Conservation (phyloP, 2,329 filamentous ascomycete genomes). For the Davidsoniella neocaledoniae region DNA sequence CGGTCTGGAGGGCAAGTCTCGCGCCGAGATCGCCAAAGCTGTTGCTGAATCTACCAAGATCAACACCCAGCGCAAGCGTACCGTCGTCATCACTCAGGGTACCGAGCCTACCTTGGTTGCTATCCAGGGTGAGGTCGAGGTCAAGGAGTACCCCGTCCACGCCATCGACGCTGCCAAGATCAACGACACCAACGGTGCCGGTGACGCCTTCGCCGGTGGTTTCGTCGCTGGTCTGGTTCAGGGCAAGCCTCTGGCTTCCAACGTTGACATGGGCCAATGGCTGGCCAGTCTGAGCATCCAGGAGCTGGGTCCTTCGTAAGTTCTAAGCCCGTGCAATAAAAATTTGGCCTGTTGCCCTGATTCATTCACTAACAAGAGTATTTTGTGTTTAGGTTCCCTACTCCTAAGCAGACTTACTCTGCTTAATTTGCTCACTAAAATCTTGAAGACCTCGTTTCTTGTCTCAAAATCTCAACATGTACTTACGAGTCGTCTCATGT, state of each 20-base stretch:
- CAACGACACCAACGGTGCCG: conserved; percentile 91
- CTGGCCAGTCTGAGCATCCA: conserved; percentile 84
- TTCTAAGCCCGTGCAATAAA: conserved; percentile 18
- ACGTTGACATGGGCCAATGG: conserved; percentile 91
- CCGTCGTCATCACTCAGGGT: conserved; percentile 88
- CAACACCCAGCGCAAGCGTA: conserved; percentile 67
- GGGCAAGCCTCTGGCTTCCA: conserved; percentile 61
- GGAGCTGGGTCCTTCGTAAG: conserved; percentile 90
- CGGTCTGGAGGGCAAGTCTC: conserved; percentile 54
- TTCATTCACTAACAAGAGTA: neutral
- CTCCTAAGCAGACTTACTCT: conserved; percentile 63
- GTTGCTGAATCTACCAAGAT: conserved; percentile 84
- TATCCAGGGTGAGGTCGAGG: conserved; percentile 48
- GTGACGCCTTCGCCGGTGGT: conserved; percentile 91
- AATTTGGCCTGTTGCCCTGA: neutral
- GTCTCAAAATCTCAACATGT: conserved; percentile 12
- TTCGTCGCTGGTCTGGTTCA: conserved; percentile 80
- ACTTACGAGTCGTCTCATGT: neutral
- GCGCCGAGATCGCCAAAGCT: conserved; percentile 69
- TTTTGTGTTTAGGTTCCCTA: conserved; percentile 46
- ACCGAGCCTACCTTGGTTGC: conserved; percentile 81
- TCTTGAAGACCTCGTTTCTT: neutral
- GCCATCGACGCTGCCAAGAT: conserved; percentile 63
- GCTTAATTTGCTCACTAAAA: conserved; percentile 16
- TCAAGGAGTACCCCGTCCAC: conserved; percentile 69